phyloP scores from a whole-genome alignment of 176 grass and related monocot species.

The Eragrostis curvula region DNA sequence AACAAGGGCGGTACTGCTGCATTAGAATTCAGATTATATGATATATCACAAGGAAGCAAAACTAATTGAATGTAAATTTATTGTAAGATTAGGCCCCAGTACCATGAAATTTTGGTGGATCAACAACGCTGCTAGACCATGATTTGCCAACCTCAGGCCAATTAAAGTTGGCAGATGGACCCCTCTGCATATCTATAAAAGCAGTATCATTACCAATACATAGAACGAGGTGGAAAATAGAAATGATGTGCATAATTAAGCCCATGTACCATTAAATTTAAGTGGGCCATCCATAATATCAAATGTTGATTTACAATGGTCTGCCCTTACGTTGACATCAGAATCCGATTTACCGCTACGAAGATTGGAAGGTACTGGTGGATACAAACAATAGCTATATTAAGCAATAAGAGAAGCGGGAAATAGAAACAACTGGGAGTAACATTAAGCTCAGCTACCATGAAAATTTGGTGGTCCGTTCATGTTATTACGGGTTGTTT shows the following conservation, averaged over 20 bases:
- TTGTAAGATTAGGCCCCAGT: constrained; percentile 7
- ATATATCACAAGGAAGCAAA: constrained; percentile 19
- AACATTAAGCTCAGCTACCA: constrained; percentile 37
- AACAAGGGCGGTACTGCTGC: constrained; percentile 11
- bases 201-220: constrained; percentile 10
- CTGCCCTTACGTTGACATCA: constrained; percentile 13
- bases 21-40: constrained; percentile 29
- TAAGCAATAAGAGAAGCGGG: constrained; percentile 6
- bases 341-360: constrained; percentile 8
- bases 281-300: background rate
- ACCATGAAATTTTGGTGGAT: constrained; percentile 39
- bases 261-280: constrained; percentile 17
- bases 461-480: constrained; percentile 37
- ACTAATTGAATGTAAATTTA: background rate
- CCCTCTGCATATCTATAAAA: constrained; percentile 43
- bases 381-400: background rate
- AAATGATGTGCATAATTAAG: constrained; percentile 36
- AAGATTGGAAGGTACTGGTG: constrained; percentile 15
- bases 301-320: background rate
- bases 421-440: constrained; percentile 21
- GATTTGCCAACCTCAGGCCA: constrained; percentile 28
- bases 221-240: background rate
- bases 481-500: constrained; percentile 33
- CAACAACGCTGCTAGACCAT: constrained; percentile 9
- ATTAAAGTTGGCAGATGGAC: constrained; percentile 7